Conservation (phyloP, 257 asterid genomes). For the Scutellaria minor region DNA sequence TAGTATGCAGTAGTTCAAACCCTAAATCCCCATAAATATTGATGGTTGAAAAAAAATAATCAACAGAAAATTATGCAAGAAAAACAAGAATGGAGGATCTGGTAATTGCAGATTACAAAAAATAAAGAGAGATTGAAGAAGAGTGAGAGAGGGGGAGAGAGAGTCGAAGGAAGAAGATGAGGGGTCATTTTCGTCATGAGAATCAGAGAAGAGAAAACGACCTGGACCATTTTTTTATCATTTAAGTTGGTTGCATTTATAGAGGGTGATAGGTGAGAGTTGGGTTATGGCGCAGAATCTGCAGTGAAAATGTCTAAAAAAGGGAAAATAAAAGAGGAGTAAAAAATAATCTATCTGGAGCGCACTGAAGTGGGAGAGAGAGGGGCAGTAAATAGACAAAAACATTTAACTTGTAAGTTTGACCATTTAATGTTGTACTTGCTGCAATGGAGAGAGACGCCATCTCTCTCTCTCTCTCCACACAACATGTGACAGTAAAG, state of each 20-base stretch:
- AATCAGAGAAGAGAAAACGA: constrained; percentile 66
- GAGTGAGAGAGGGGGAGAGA: constrained; percentile 36
- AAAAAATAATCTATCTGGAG: constrained; percentile 30
- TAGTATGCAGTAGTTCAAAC: constrained; percentile 19
- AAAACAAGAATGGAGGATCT: constrained; percentile 14
- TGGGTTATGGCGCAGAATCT: constrained; percentile 35
- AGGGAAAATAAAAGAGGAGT: constrained; percentile 34
- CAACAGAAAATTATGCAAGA: neutral
- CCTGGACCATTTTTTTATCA: constrained; percentile 24
- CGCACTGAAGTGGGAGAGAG: constrained; percentile 12
- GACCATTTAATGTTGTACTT: constrained; percentile 41
- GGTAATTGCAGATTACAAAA: neutral
- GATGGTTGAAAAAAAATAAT: neutral
- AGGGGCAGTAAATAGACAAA: constrained; percentile 18
- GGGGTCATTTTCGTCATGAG: constrained; percentile 66
- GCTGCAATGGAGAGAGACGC: neutral
- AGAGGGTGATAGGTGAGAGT: constrained; percentile 30
- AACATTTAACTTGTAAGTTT: constrained; percentile 38
- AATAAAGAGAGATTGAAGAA: neutral
- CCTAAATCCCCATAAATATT: constrained; percentile 33
- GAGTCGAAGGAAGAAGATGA: constrained; percentile 46
- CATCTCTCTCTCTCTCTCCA: too few relatives aligned
- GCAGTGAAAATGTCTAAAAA: constrained; percentile 40
- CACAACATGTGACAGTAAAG: constrained; percentile 29
- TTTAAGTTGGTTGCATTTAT: constrained; percentile 33